Conservation (phyloP, 176 grass and related monocot genomes). For the Oryza rufipogon region DNA sequence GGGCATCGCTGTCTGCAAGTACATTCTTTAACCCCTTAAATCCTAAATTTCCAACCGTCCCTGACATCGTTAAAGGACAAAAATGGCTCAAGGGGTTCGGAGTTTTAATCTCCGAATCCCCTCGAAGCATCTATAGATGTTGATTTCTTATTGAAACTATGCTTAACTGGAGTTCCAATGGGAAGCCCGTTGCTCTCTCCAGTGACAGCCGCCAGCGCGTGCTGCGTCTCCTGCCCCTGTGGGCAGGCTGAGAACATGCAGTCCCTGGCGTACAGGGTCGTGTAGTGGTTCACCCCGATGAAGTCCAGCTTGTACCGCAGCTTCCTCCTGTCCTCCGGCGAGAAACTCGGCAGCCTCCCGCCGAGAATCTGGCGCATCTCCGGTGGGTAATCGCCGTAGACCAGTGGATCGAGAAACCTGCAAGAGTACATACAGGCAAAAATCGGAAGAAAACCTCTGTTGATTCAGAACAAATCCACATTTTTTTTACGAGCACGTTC, state of each 20-base stretch:
- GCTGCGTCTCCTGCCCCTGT: background rate
- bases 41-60: too few relatives aligned
- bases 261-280: constrained; percentile 61
- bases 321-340: constrained; percentile 58
- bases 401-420: constrained; percentile 79
- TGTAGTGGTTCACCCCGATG: constrained; percentile 80
- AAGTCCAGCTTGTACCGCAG: constrained; percentile 63
- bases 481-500: background rate
- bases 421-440: background rate
- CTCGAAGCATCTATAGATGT: too few relatives aligned
- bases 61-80: too few relatives aligned
- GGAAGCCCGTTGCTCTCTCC: constrained; percentile 52
- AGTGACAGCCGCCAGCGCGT: constrained; percentile 37
- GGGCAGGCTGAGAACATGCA: constrained; percentile 61
- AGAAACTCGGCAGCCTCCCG: constrained; percentile 57
- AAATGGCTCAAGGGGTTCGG: too few relatives aligned
- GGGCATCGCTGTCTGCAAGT: constrained; percentile 62
- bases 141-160: background rate
- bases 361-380: constrained; percentile 71
- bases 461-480: background rate
- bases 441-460: background rate
- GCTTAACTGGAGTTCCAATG: constrained; percentile 61
- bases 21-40: background rate
- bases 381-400: constrained; percentile 68
- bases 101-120: too few relatives aligned